Conservation (phyloP, 768 basidiomycete genomes). For the Boletus barrowsii region DNA sequence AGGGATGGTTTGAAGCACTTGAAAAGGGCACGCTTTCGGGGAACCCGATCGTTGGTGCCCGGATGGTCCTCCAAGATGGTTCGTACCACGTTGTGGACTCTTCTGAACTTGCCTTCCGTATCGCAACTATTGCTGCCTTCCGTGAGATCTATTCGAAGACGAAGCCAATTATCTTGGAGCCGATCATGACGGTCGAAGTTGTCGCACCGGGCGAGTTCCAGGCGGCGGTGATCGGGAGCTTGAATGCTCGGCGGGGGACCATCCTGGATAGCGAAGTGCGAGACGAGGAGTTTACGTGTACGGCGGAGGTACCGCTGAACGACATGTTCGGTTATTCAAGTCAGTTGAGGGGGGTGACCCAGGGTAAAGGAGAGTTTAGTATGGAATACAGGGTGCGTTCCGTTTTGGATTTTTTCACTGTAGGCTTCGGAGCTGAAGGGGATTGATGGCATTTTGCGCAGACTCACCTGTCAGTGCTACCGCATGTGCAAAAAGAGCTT, state of each 20-base stretch:
- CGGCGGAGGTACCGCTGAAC: constrained; percentile 90
- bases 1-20: constrained; percentile 95
- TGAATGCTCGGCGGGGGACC: constrained; percentile 89
- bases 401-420: not conserved
- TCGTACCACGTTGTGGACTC: constrained; percentile 93
- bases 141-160: constrained; percentile 81
- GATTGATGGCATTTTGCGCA: constrained; percentile 24
- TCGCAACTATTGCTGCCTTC: constrained; percentile 90
- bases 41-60: constrained; percentile 80
- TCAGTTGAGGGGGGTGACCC: constrained; percentile 88
- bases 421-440: not conserved
- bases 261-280: constrained; percentile 95
- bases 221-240: constrained; percentile 87
- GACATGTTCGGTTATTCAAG: constrained; percentile 99
- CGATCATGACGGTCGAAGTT: constrained; percentile 98
- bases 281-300: constrained; percentile 92
- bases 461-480: constrained; percentile 81
- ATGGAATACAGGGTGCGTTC: constrained; percentile 71
- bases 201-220: constrained; percentile 97
- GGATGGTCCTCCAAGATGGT: constrained; percentile 89
- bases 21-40: constrained; percentile 90
- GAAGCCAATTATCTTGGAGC: constrained; percentile 83
- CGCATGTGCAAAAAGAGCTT: constrained; percentile 84
- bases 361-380: constrained; percentile 91
- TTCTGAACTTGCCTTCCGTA: constrained; percentile 91